Conservation (phyloP, 345 rosid genomes). For the Pistacia integerrima region DNA sequence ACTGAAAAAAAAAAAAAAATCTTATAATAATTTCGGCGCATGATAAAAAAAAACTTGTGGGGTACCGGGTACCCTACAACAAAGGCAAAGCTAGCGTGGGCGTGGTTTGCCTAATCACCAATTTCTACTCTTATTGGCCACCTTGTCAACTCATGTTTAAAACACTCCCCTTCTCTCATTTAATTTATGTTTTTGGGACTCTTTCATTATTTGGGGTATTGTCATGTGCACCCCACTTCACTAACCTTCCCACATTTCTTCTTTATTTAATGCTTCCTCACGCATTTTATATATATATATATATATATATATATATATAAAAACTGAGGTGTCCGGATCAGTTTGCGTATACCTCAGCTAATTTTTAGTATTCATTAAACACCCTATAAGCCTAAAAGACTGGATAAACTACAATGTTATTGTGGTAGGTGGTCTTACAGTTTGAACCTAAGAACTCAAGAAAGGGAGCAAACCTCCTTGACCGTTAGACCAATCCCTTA, state of each 20-base stretch:
- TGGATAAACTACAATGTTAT: too few relatives aligned
- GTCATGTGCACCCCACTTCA: constrained; percentile 46
- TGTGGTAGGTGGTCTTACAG: too few relatives aligned
- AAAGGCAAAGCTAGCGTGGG: background rate
- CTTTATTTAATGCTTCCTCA: too few relatives aligned
- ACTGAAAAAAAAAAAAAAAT: background rate
- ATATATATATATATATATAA: too few relatives aligned
- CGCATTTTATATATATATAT: too few relatives aligned
- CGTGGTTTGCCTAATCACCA: constrained; percentile 28
- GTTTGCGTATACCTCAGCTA: too few relatives aligned
- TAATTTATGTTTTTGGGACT: background rate
- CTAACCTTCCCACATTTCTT: constrained; percentile 21
- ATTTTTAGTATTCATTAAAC: too few relatives aligned
- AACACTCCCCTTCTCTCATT: background rate
- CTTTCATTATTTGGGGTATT: constrained; percentile 20
- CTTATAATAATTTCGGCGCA: constrained; percentile 10
- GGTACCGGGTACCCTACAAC: constrained; percentile 28
- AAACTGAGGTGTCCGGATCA: too few relatives aligned
- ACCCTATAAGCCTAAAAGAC: too few relatives aligned
- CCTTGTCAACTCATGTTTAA: constrained; percentile 33
- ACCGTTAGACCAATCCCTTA: too few relatives aligned
- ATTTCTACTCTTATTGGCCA: constrained; percentile 27
- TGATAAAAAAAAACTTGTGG: constrained; percentile 10
- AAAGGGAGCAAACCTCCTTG: too few relatives aligned
- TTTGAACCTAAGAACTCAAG: too few relatives aligned